Evolutionary conservation across 2,329 filamentous ascomycete species (phyloP).

Genomic region (Apiospora pterosperma): DNA sequence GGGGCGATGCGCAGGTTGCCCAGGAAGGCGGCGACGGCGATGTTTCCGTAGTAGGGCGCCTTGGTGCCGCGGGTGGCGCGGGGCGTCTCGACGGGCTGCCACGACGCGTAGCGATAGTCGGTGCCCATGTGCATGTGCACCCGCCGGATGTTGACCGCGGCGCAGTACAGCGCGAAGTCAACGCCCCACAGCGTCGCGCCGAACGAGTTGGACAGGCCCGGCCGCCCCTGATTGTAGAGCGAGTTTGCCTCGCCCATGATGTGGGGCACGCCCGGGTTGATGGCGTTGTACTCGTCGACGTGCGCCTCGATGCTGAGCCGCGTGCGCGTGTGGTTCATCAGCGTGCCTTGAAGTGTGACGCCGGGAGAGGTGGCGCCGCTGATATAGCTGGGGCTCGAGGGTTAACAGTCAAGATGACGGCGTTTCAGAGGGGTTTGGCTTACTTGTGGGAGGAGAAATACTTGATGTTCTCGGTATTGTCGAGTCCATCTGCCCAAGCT

Average conservation of each 20-base stretch:
- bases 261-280: conserved; percentile 43
- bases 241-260: conserved; percentile 62
- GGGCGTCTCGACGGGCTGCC: conserved; percentile 55
- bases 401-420: background rate
- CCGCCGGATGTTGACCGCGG: conserved; percentile 51
- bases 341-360: conserved; percentile 57
- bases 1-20: conserved; percentile 33
- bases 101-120: conserved; percentile 58
- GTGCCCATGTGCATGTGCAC: conserved; percentile 64
- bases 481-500: conserved; percentile 52
- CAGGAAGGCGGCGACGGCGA: conserved; percentile 55
- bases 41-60: conserved; percentile 61
- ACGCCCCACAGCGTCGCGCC: conserved; percentile 63
- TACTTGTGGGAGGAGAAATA: conserved; percentile 60
- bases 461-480: conserved; percentile 45
- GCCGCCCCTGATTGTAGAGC: conserved; percentile 58
- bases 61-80: conserved; percentile 53
- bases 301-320: conserved; percentile 45
- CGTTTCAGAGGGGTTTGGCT: conserved; percentile 13
- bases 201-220: conserved; percentile 61
- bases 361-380: conserved; percentile 55
- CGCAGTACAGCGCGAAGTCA: conserved; percentile 59
- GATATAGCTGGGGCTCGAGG: conserved; percentile 49
- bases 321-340: conserved; percentile 61
- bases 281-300: conserved; percentile 40